phyloP scores from a whole-genome alignment of 129 eudicot genomes.

The Flaveria brownii region DNA sequence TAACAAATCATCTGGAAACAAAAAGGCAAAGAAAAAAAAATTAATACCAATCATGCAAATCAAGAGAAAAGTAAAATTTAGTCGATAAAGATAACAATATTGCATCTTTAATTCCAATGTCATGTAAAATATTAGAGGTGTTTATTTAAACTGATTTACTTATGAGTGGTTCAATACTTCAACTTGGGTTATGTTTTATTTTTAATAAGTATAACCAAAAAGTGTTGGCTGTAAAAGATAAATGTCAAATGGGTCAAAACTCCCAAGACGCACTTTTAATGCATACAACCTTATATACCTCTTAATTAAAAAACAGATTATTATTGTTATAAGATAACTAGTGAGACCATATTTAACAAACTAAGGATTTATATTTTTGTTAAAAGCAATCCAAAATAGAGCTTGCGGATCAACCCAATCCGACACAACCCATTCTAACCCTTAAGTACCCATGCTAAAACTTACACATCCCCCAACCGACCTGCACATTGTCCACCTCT shows the following conservation, averaged over 20 bases:
- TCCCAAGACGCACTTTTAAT: neutral
- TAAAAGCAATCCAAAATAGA: neutral
- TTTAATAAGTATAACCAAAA: neutral
- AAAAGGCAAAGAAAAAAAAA: neutral
- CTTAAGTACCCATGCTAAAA: neutral
- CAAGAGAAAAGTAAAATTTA: neutral
- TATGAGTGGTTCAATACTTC: too few species aligned
- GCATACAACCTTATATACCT: neutral
- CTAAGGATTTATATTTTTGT: neutral
- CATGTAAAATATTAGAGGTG: constrained; percentile 1
- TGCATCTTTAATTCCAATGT: neutral
- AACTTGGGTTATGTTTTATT: too few species aligned
- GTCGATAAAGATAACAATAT: neutral
- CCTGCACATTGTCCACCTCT: neutral
- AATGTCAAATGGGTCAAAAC: neutral
- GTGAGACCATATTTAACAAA: neutral
- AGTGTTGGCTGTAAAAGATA: neutral
- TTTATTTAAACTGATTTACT: too few species aligned
- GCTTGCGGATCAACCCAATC: neutral
- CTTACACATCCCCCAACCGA: too few species aligned
- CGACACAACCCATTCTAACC: neutral
- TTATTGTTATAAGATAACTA: neutral
- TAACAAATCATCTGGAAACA: neutral
- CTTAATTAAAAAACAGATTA: neutral
- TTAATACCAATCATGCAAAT: neutral